Evolutionary conservation across 768 basidiomycete genomes (phyloP).

Genomic region (Mycena albidolilacea): DNA sequence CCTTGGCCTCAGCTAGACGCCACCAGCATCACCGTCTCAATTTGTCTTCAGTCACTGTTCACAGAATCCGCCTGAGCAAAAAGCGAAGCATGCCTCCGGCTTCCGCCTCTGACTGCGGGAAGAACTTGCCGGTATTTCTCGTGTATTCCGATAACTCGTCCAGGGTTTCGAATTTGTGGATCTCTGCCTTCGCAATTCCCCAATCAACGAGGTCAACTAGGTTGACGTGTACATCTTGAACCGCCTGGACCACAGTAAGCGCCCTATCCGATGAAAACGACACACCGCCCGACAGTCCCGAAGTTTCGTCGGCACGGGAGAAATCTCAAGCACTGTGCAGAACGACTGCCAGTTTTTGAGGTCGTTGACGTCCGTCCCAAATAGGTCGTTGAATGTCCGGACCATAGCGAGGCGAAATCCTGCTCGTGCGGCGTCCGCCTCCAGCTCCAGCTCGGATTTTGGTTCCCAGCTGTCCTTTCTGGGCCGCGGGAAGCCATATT

Average conservation of each 20-base stretch:
- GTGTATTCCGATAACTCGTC: slow-evolving; percentile 10
- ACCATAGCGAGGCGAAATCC: slow-evolving; percentile 49
- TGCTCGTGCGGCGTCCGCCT: slow-evolving; percentile 36
- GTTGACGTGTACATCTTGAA: slow-evolving; percentile 15
- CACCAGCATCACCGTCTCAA: not conserved
- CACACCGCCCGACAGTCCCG: slow-evolving; percentile 11
- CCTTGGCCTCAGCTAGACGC: not conserved
- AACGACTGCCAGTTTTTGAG: slow-evolving; percentile 49
- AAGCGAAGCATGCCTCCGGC: slow-evolving; percentile 5
- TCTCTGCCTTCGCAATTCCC: not conserved
- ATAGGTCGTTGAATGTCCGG: slow-evolving; percentile 51
- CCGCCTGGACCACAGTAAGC: not conserved
- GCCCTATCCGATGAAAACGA: not conserved
- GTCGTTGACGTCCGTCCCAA: slow-evolving; percentile 50
- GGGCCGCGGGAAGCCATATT: slow-evolving; percentile 23
- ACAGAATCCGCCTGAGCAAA: not conserved
- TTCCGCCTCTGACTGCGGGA: slow-evolving; percentile 11
- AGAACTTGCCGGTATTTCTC: not conserved
- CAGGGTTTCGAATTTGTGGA: slow-evolving; percentile 3
- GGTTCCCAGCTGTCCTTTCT: not conserved
- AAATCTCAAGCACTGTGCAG: slow-evolving; percentile 45
- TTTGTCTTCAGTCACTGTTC: not conserved
- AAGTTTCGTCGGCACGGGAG: slow-evolving; percentile 40
- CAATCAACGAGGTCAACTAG: slow-evolving; percentile 22
- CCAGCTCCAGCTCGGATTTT: slow-evolving; percentile 6